Base-by-base conservation (phyloP, 257 asterid species). In the Solanum infundibuliforme region DNA sequence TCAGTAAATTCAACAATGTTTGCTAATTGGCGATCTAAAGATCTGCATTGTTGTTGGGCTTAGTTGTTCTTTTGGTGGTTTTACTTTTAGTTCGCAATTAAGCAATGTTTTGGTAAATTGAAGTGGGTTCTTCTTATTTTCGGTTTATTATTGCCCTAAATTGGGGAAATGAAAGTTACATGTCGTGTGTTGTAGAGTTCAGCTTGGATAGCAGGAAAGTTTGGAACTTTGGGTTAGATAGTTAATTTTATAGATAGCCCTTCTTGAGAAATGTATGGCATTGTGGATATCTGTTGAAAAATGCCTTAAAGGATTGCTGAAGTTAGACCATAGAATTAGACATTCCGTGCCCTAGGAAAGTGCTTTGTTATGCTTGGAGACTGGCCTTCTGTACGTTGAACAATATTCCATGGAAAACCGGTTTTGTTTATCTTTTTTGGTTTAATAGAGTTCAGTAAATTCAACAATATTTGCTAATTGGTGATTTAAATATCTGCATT, bases 1-100 rank as follows among this genome's bases (percentile, higher is more conserved):
- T 38, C 36, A 74, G 74, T 72, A 41, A 41, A 84, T 86, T 27
- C 66, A n/a, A 79, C 36, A 55, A 73, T 73, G 82, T 73, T 34
- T 12, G 29, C 18, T 58, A 88, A 65, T 69, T 66, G 38, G 84
- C 60, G 87, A 87, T 88, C 79, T 89, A 27, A 84, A 85, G 89
- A 89, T 88, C 92, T 89, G 91, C 89, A 84, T 89, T 91, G 82
- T 60, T 87, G 81, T 27, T 88, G 77, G 36, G 91, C 84, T 89
- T 65, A 86, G 83, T 86, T 87, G 84, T 79, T 87, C 29, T 58
- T 46, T 31, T 84, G 83, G 31, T 84, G 83, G 79, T 36, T 69
- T 85, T 73, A 29, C 88, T 23, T 86, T 73, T 85, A 77, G 75
- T 38, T 7, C 3, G 12, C 13, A 48, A 21, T 3, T 21, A 34